phyloP scores from a whole-genome alignment of 139 green algal genomes.

The Picochlorum costavermella region DNA sequence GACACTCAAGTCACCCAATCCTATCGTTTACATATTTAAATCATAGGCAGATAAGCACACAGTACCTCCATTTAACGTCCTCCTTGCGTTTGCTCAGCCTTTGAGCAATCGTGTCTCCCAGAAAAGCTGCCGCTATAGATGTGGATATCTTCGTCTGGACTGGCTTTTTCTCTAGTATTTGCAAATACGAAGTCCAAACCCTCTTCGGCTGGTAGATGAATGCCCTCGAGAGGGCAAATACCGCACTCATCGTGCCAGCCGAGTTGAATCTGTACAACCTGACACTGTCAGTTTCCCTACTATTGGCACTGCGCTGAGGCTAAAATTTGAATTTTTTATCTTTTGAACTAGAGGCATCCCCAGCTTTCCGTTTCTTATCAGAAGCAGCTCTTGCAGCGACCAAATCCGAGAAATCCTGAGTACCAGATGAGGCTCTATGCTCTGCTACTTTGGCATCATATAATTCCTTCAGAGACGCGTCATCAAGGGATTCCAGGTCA shows the following conservation, averaged over 20 bases:
- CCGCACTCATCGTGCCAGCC: not conserved
- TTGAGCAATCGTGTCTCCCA: conserved; percentile 25
- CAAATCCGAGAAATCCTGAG: conserved; percentile 90
- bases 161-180: conserved; percentile 3
- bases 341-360: conserved; percentile 50
- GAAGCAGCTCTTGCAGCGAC: conserved; percentile 75
- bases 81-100: conserved; percentile 2
- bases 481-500: conserved; percentile 86
- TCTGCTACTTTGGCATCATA: conserved; percentile 52
- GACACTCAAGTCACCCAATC: not conserved
- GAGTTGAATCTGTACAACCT: not conserved
- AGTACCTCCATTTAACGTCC: not conserved
- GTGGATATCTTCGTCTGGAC: conserved; percentile 20
- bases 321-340: conserved; percentile 51
- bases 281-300: not conserved
- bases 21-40: too few relatives aligned
- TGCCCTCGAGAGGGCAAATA: not conserved
- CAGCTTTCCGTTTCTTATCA: conserved; percentile 73
- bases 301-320: not conserved
- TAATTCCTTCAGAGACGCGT: conserved; percentile 46
- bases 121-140: conserved; percentile 11
- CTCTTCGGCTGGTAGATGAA: conserved; percentile 5
- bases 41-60: not conserved
- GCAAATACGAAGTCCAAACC: conserved; percentile 6
- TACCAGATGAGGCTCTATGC: conserved; percentile 24